Conservation (phyloP, 192 early-diverging fungal species). For the Entomortierella beljakovae region DNA sequence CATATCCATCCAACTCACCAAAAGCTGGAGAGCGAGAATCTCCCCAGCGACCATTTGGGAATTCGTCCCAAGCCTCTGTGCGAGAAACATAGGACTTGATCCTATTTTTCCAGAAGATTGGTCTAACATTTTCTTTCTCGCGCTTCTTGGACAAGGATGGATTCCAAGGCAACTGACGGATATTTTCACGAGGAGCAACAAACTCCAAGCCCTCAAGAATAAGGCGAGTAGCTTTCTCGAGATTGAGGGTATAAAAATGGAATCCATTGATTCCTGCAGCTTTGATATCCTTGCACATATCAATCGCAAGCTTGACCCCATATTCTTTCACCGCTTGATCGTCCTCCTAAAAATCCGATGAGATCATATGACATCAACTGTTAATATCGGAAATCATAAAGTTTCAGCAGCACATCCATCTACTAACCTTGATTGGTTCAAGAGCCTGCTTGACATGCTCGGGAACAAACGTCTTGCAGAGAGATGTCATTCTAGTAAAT, state of each 20-base stretch:
- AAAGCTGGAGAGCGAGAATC: constrained; percentile 90
- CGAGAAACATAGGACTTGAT: constrained; percentile 89
- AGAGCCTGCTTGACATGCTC: constrained; percentile 76
- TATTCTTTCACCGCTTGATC: constrained; percentile 96
- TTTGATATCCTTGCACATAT: constrained; percentile 75
- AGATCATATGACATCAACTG: too few species aligned
- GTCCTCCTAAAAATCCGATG: constrained; percentile 73
- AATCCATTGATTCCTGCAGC: constrained; percentile 72
- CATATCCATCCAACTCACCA: constrained; percentile 79
- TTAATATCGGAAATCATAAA: not conserved
- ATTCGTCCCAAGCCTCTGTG: constrained; percentile 94
- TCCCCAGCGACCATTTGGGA: constrained; percentile 99
- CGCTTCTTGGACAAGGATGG: constrained; percentile 75
- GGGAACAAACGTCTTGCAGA: constrained; percentile 90
- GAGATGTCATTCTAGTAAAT: constrained; percentile 87
- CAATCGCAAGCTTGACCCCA: constrained; percentile 85
- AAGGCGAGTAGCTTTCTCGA: constrained; percentile 86
- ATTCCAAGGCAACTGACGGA: constrained; percentile 83
- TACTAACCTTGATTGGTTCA: constrained; percentile 82
- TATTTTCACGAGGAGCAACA: constrained; percentile 72
- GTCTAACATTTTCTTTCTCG: constrained; percentile 95
- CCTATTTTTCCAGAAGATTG: constrained; percentile 99
- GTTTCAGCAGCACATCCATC: not conserved
- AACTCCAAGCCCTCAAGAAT: constrained; percentile 83
- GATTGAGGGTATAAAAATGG: constrained; percentile 96